Evolutionary conservation across 495 filamentous ascomycete genomes (phyloP), one percentile per base, ranked within the genome.

Genomic region (Podospora appendiculata): DNA sequence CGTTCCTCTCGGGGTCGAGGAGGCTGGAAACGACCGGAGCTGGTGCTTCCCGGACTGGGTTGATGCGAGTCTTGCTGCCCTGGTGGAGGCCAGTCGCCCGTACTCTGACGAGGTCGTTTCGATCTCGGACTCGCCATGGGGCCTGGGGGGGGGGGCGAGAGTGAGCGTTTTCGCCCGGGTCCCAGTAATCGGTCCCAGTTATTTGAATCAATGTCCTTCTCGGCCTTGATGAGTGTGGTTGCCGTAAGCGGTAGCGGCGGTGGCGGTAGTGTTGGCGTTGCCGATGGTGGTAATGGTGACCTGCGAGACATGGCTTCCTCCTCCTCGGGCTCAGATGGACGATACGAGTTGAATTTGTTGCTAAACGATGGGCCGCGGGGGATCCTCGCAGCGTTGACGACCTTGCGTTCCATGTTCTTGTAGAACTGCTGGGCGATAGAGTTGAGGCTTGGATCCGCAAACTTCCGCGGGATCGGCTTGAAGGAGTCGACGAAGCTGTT

Each of bases 401-500:
- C 17, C 4, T 42, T 41, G 36, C 11, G 14, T 19, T 19, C 36
- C 11, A 42, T 50, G 14, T 50, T 50, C 9, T 8, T 18, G 34
- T 42, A 50, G 48, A 50, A 41, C n/a, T 43, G 36, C 25, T 50
- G 8, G 41, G 16, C 41, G 14, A 42, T 11, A 36, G 12, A 2
- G 34, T 36, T 7, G 34, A 45, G 33, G 34, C 1, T n/a, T 5
- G 18, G 18, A 36, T 16, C 18, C 4, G 47, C 25, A 11, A 40
- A 10, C 17, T 4, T 39, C 10, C 9, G 33, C 12, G n/a, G 16
- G 4, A 1, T 16, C 1, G 6, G 4, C 6, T 39, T 19, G 13
- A 4, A 9, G 8, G 10, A 18, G 36, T 62, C 56, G 6, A 65
- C 16, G 40, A 60, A 58, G 7, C 48, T 55, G 40, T 62, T 65